These are phyloP conservation scores for Berberis vulgaris DNA, from an alignment of 164 flowering plant genomes.

Conservation along the genomic window DNA sequence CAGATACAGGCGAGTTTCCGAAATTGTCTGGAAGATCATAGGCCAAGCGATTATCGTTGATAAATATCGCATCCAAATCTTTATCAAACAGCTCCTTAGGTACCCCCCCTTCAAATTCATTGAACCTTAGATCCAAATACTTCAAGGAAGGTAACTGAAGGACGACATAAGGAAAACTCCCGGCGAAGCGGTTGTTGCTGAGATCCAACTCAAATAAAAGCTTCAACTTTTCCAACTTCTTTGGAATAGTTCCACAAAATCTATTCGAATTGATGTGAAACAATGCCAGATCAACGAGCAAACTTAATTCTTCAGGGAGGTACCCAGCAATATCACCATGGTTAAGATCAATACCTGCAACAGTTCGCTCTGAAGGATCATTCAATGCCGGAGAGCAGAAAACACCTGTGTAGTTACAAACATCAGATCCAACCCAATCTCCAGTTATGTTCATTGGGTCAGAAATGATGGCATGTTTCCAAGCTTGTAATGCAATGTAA, in stretches of 20 bases:
- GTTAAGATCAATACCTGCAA: slow-evolving; percentile 89
- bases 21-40: slow-evolving; percentile 70
- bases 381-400: slow-evolving; percentile 61
- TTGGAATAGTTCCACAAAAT: slow-evolving; percentile 54
- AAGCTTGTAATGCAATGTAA: slow-evolving; percentile 84
- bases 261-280: slow-evolving; percentile 65
- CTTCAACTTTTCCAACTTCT: slow-evolving; percentile 28
- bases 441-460: slow-evolving; percentile 64
- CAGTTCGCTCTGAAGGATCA: slow-evolving; percentile 30
- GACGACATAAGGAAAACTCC: slow-evolving; percentile 50
- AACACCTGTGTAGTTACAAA: slow-evolving; percentile 64
- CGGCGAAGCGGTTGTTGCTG: slow-evolving; percentile 69
- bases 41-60: slow-evolving; percentile 66
- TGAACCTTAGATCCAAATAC: slow-evolving; percentile 61
- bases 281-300: slow-evolving; percentile 48
- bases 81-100: slow-evolving; percentile 67
- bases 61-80: slow-evolving; percentile 72
- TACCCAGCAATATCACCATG: slow-evolving; percentile 66
- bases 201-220: slow-evolving; percentile 54
- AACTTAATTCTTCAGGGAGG: slow-evolving; percentile 53
- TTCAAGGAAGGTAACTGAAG: slow-evolving; percentile 41
- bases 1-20: slow-evolving; percentile 90
- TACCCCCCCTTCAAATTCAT: slow-evolving; percentile 79
- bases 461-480: slow-evolving; percentile 77
- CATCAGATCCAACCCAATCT: slow-evolving; percentile 73